Evolutionary conservation across 2,329 filamentous ascomycete genomes (phyloP), one percentile per base, ranked within the genome.

Genomic region (Penicillium sp.): DNA sequence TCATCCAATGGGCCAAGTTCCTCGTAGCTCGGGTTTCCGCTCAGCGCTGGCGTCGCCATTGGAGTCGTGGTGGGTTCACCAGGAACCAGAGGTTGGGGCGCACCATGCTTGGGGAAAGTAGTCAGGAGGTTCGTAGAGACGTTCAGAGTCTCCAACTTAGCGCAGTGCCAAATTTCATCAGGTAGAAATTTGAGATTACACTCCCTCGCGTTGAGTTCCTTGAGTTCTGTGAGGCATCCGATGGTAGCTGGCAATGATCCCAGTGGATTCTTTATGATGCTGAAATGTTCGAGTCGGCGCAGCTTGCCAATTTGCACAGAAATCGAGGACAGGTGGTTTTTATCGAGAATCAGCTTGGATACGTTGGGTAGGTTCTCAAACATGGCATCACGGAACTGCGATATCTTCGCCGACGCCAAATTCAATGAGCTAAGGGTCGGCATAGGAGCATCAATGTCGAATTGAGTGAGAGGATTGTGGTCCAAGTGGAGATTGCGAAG

Each of bases 151-250:
- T 97, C 90, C 46, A 98, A 72, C 64, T 86, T 90, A 59, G 85
- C 85, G 44, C 91, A 91, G 76, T 88, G 91, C 93, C 93, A 98
- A n/a, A 98, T 79, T 64, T 98, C 93, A 63, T 88, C 82, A 2
- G 93, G 93, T 29, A 98, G 75, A 61, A 85, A 86, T 55, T 85
- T 86, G 49, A 98, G 79, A 63, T 97, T 98, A 73, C 97, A 98
- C 63, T 93, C 89, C 54, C 91, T 82, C 13, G 97, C 79, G 64
- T 98, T 91, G 36, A 98, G 76, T 53, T 90, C 85, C 45, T 83
- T 85, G 52, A 98, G 76, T 66, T 97, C 91, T 0, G 78, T 81
- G 25, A 98, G 77, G 55, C 88, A 90, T 4, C 93, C 93, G 56
- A 98, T 89, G 57, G 95, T 90, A 0, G 86, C 70, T 4, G 93